phyloP scores from a whole-genome alignment of 176 grass and related monocot species.

The Ensete glaucum region DNA sequence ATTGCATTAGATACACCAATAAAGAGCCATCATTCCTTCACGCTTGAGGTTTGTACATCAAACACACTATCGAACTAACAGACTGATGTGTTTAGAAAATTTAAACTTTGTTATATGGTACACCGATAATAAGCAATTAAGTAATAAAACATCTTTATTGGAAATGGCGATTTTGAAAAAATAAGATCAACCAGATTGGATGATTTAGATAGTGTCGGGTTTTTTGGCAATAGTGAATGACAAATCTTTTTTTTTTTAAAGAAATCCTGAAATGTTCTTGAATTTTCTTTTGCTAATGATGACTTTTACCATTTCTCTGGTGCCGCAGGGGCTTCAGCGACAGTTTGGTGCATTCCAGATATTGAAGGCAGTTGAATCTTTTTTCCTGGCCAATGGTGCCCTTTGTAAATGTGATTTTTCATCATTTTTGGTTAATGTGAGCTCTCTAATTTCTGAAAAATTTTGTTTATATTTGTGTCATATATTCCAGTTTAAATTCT shows the following conservation, averaged over 20 bases:
- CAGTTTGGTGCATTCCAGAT: conserved; percentile 64
- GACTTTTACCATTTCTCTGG: conserved; percentile 22
- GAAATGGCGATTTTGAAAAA: too few species aligned
- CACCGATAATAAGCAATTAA: neutral
- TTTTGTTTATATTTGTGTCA: neutral
- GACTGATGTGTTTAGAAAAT: neutral
- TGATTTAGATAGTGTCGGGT: too few species aligned
- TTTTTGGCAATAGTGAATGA: too few species aligned
- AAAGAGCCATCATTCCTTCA: conserved; percentile 62
- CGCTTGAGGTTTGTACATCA: conserved; percentile 46
- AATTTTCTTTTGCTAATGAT: conserved; percentile 4
- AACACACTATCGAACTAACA: neutral
- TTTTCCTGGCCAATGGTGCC: conserved; percentile 51
- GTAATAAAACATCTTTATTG: too few species aligned
- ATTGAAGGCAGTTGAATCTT: conserved; percentile 61
- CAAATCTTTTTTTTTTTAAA: too few species aligned
- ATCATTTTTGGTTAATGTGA: conserved; percentile 71
- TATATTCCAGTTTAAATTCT: conserved; percentile 6
- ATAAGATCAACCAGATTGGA: too few species aligned
- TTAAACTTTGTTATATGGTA: neutral
- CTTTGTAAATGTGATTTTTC: conserved; percentile 54
- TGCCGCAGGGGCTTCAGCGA: conserved; percentile 47
- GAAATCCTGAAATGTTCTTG: neutral
- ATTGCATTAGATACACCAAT: conserved; percentile 35
- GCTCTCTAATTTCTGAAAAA: conserved; percentile 14